Conservation (phyloP, 169 alveolate species). For the Plasmodium sp. region DNA sequence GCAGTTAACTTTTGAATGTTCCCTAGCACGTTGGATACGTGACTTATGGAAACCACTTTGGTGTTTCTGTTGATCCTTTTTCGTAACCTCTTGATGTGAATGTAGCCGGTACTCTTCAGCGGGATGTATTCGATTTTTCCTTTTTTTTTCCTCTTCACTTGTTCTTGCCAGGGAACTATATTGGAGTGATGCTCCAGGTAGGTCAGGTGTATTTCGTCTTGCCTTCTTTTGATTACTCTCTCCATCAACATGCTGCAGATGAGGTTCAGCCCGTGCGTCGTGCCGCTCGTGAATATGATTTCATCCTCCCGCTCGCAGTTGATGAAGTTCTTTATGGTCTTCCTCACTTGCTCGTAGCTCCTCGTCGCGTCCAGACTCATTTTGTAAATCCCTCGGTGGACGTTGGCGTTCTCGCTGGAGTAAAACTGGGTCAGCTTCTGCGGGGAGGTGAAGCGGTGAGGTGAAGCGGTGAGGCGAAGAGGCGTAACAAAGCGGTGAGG, state of each 20-base stretch:
- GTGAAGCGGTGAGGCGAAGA: conserved; percentile 66
- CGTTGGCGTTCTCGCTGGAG: conserved; percentile 40
- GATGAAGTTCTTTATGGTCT: conserved; percentile 41
- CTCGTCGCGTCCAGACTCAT: conserved; percentile 58
- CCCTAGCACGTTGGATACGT: conserved; percentile 83
- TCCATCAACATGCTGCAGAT: conserved; percentile 75
- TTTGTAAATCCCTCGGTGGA: conserved; percentile 49
- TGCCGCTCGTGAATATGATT: conserved; percentile 82
- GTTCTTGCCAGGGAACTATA: conserved; percentile 83
- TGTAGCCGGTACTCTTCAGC: conserved; percentile 74
- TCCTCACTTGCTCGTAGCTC: conserved; percentile 75
- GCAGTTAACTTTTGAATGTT: conserved; percentile 64
- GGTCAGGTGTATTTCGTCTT: conserved; percentile 79
- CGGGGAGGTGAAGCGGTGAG: conserved; percentile 27
- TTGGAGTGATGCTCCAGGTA: conserved; percentile 82
- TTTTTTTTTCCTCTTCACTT: conserved; percentile 26
- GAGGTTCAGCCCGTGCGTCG: conserved; percentile 80
- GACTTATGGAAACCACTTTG: conserved; percentile 77
- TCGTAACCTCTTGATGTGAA: conserved; percentile 76
- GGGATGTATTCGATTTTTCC: conserved; percentile 74
- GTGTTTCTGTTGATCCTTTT: conserved; percentile 44
- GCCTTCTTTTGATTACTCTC: conserved; percentile 31
- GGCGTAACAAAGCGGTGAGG: background rate
- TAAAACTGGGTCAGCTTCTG: conserved; percentile 61
- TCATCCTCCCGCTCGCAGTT: conserved; percentile 75